Evolutionary conservation across 768 basidiomycete species (phyloP), one percentile per base, ranked within the genome.

Genomic region (Auricularia sp.): DNA sequence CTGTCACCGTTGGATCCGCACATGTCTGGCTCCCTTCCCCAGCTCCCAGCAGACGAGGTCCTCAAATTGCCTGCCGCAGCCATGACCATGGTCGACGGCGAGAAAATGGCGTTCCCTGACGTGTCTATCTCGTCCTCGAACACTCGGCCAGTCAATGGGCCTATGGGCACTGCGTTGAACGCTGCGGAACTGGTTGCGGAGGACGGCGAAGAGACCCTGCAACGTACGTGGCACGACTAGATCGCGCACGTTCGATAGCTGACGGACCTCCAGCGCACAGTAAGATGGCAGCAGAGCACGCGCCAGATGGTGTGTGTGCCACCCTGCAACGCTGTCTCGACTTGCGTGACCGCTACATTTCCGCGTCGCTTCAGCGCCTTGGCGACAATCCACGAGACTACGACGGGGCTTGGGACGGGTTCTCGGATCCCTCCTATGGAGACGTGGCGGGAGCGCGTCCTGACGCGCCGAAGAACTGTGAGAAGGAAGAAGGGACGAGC

Each of bases 371-470:
- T 3, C 97, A 99, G 73, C 82, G 93, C 63, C 84, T 98, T 3
- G 97, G 96, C 2, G 97, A 98, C 76, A 91, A 98, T 74, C 97
- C 97, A 0, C 82, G 84, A 67, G 93, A 98, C 74, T 85, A 95
- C 73, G 97, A 98, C 68, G 90, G 86, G 0, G 69, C 78, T 13
- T 94, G 95, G 72, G 76, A 78, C 3, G 88, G 90, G 14, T 77
- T 95, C 65, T 78, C 81, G n/a, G 80, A 86, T 67, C 56, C 24
- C 4, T 80, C 82, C 47, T 73, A 80, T 68, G 81, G 85, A 0
- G 86, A 85, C 62, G 85, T 90, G 2, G 81, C 82, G 29, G 86
- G 91, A 8, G 81, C 89, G 5, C 82, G 83, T 34, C 86, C 89
- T 1, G 85, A 91, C 69, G 81, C 77, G 13, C 77, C 83, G 62